phyloP scores from a whole-genome alignment of 2,329 filamentous ascomycete genomes.

The Claviceps africana region DNA sequence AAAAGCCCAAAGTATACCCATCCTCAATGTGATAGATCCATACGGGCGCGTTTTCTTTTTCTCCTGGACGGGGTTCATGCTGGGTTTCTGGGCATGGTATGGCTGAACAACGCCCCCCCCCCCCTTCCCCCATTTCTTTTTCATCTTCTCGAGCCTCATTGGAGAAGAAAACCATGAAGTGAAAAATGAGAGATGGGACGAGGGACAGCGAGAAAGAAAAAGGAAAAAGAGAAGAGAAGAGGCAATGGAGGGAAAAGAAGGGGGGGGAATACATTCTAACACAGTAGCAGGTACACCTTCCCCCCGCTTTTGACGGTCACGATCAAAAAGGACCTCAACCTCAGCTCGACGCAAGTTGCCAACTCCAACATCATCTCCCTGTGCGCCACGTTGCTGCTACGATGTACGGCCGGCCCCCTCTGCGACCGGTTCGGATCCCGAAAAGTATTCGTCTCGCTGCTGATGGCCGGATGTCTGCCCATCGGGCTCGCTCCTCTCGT shows the following conservation, averaged over 20 bases:
- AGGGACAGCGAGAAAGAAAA: no score
- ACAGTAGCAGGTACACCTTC: constrained; percentile 55
- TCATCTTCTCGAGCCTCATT: neutral
- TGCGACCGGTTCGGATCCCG: constrained; percentile 78
- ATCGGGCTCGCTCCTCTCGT: constrained; percentile 71
- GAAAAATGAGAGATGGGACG: no score
- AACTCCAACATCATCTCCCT: constrained; percentile 88
- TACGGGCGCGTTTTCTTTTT: constrained; percentile 88
- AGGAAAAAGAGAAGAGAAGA: no score
- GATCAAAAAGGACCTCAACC: constrained; percentile 63
- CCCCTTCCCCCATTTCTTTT: no score
- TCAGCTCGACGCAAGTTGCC: constrained; percentile 56
- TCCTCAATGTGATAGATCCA: constrained; percentile 62
- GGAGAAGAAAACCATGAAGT: no score
- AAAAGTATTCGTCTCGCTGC: constrained; percentile 59
- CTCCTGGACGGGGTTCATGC: constrained; percentile 73
- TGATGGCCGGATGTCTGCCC: constrained; percentile 68
- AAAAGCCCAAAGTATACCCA: constrained; percentile 68
- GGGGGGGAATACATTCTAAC: neutral
- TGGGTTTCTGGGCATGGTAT: constrained; percentile 74
- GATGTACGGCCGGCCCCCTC: constrained; percentile 64
- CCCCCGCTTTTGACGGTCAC: constrained; percentile 66
- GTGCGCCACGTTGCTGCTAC: constrained; percentile 54
- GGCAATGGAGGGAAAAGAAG: no score
- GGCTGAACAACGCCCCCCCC: constrained; percentile 1